phyloP scores from a whole-genome alignment of 257 asterid species.

The Penstemon newberryi region DNA sequence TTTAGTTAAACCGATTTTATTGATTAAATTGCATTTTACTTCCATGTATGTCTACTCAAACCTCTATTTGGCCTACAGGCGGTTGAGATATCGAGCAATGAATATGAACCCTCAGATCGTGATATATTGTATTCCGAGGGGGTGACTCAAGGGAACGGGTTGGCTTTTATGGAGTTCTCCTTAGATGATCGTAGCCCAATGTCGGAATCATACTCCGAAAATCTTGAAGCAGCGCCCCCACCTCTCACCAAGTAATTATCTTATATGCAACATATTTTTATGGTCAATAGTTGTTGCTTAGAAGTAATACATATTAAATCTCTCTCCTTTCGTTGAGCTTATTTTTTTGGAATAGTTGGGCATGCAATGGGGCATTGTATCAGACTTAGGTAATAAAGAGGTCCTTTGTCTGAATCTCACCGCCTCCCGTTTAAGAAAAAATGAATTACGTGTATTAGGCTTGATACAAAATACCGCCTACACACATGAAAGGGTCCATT shows the following conservation, averaged over 20 bases:
- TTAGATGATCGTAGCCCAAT: conserved; percentile 88
- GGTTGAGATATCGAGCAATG: conserved; percentile 88
- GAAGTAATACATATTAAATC: too few species aligned
- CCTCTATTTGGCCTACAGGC: conserved; percentile 49
- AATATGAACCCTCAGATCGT: conserved; percentile 76
- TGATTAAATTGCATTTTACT: not conserved
- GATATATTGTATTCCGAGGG: conserved; percentile 84
- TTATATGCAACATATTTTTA: not conserved
- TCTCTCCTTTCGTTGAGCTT: too few species aligned
- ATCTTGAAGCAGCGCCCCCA: conserved; percentile 58
- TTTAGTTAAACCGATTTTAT: not conserved
- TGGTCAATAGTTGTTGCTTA: not conserved
- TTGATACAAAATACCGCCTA: too few species aligned
- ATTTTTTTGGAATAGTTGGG: too few species aligned
- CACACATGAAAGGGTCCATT: too few species aligned
- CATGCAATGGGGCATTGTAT: too few species aligned
- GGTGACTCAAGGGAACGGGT: conserved; percentile 81
- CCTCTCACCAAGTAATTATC: conserved; percentile 61
- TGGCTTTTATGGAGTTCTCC: conserved; percentile 86
- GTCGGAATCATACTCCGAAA: conserved; percentile 78
- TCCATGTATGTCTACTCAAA: not conserved
- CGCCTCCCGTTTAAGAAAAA: too few species aligned
- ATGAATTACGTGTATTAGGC: too few species aligned
- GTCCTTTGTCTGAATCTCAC: too few species aligned
- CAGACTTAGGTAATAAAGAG: too few species aligned